A percentile compares a stretch with the other conserved stretches of the same genome.
These are phyloP conservation scores for Knufia fluminis DNA, from an alignment of 2,329 filamentous ascomycete genomes.

Conservation along the genomic window DNA sequence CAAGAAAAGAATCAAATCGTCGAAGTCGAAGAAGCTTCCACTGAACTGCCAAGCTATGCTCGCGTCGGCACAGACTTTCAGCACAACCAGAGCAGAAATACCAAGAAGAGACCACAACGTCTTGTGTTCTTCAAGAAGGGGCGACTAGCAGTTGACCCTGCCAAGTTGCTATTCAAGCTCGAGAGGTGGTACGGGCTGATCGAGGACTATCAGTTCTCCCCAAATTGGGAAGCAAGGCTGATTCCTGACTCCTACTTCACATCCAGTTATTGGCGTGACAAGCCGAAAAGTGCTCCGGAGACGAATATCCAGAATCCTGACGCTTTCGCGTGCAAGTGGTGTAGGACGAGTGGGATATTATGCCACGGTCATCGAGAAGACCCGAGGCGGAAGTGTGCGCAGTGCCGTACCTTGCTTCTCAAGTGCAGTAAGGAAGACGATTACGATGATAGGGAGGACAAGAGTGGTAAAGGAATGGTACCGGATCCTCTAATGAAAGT, in stretches of 20 bases:
- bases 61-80: background rate
- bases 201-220: background rate
- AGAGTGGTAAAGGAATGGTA: no score
- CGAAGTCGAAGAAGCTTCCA: no score
- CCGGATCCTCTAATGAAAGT: no score
- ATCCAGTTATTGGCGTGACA: background rate
- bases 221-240: background rate
- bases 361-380: conserved; percentile 5
- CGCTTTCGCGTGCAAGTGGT: background rate
- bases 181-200: background rate
- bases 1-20: no score
- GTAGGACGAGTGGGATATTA: background rate
- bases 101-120: no score
- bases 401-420: background rate
- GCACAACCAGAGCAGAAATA: background rate
- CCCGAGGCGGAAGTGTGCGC: background rate
- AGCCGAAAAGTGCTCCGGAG: background rate
- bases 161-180: background rate
- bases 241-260: background rate
- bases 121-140: background rate
- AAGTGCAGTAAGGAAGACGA: background rate
- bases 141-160: background rate
- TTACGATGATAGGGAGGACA: background rate
- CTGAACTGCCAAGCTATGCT: background rate
- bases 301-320: background rate